Evolutionary conservation across 257 asterid genomes (phyloP).

Genomic region (Ajuga chamaepitys): DNA sequence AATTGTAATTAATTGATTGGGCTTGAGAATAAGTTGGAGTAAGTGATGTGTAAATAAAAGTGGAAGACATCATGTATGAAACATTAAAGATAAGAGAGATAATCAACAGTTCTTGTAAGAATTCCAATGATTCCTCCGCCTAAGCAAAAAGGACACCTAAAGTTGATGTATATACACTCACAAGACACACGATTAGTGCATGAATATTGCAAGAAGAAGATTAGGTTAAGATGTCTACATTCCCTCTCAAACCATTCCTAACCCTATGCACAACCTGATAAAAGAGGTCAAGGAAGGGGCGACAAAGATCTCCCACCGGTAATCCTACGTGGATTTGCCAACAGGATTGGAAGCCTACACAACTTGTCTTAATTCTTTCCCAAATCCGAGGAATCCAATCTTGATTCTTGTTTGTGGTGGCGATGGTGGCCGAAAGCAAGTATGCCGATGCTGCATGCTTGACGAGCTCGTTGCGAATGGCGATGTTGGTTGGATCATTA

Average conservation of each 20-base stretch:
- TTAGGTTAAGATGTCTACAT: not conserved
- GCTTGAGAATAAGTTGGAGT: too few relatives aligned
- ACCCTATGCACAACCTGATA: conserved; percentile 23
- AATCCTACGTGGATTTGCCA: conserved; percentile 17
- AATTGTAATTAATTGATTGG: too few relatives aligned
- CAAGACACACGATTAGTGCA: too few relatives aligned
- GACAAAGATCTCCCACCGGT: conserved; percentile 20
- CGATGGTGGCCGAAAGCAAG: conserved; percentile 46
- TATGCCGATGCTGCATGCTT: conserved; percentile 72
- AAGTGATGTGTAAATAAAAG: too few relatives aligned
- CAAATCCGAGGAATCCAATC: conserved; percentile 20
- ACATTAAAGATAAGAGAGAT: too few relatives aligned
- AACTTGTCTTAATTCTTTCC: conserved; percentile 18
- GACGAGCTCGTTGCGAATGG: conserved; percentile 50
- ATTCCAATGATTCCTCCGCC: too few relatives aligned
- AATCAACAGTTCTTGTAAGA: too few relatives aligned
- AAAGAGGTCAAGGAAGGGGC: conserved; percentile 18
- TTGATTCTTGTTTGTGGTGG: conserved; percentile 10
- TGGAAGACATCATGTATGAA: too few relatives aligned
- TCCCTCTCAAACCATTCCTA: conserved; percentile 13
- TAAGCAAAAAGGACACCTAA: too few relatives aligned
- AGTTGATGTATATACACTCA: not conserved
- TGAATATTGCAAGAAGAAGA: too few relatives aligned
- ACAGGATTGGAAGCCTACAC: conserved; percentile 12
- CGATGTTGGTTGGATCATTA: conserved; percentile 16